These are phyloP conservation scores for Sicyos baderoa DNA, from an alignment of 306 rosid species.

Conservation along the genomic window DNA sequence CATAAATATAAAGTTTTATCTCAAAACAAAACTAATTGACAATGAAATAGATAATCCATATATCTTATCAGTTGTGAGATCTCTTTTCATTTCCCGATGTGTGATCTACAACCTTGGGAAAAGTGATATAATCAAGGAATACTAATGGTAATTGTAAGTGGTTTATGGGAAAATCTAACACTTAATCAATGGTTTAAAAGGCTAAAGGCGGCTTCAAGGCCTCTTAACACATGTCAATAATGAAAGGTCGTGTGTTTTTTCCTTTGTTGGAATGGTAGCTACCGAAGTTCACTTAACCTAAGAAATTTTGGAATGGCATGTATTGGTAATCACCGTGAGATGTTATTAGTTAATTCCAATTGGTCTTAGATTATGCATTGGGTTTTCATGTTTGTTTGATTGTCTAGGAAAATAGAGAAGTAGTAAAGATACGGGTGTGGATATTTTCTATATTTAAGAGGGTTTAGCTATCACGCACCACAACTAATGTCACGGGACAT, in stretches of 20 bases:
- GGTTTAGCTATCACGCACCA: too few relatives aligned
- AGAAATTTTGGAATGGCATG: background rate
- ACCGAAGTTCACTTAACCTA: background rate
- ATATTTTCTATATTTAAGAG: background rate
- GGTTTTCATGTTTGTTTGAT: background rate
- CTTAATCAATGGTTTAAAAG: too few relatives aligned
- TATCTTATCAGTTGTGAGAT: too few relatives aligned
- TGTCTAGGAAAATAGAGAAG: constrained; percentile 5
- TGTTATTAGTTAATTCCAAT: background rate
- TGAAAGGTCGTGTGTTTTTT: background rate
- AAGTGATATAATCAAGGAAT: background rate
- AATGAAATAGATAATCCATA: too few relatives aligned
- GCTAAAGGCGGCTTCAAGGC: too few relatives aligned
- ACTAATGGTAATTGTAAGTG: background rate
- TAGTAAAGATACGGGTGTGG: background rate
- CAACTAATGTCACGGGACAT: too few relatives aligned
- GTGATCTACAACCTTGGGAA: background rate
- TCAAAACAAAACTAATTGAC: too few relatives aligned
- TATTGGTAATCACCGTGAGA: background rate
- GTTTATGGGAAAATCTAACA: background rate
- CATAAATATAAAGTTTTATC: too few relatives aligned
- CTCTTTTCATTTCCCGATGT: background rate
- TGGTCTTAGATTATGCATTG: background rate
- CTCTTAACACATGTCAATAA: background rate
- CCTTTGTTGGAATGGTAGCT: background rate